Evolutionary conservation across 345 rosid species (phyloP).

Genomic region (Melastoma malabathricum): DNA sequence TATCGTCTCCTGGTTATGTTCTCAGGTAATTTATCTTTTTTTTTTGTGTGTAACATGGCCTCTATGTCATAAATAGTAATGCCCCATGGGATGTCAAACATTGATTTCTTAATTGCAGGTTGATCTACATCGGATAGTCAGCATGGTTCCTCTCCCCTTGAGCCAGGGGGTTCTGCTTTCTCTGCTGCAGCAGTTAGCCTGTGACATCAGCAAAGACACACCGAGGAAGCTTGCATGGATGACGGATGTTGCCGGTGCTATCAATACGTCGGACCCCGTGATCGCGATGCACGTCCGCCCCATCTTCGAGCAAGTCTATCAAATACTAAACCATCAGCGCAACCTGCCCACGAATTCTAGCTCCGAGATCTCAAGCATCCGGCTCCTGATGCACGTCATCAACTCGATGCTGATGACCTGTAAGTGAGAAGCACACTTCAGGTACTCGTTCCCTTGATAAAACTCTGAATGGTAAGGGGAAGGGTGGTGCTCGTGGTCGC

Average conservation of each 20-base stretch:
- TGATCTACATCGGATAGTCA: constrained; percentile 42
- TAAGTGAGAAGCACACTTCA: constrained; percentile 22
- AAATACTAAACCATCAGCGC: constrained; percentile 40
- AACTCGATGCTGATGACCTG: constrained; percentile 47
- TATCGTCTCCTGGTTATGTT: constrained; percentile 78
- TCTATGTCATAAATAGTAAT: background rate
- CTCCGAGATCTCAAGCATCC: constrained; percentile 33
- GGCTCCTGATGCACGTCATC: constrained; percentile 59
- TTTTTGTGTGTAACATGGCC: background rate
- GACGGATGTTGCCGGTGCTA: constrained; percentile 64
- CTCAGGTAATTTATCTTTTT: constrained; percentile 35
- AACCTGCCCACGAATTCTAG: constrained; percentile 29
- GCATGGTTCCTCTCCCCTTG: constrained; percentile 45
- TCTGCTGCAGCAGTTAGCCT: constrained; percentile 75
- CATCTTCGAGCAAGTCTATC: constrained; percentile 66
- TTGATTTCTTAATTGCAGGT: constrained; percentile 26
- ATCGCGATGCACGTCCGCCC: constrained; percentile 45
- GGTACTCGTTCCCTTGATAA: background rate
- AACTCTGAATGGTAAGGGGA: background rate
- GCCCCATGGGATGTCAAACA: background rate
- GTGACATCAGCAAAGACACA: constrained; percentile 54
- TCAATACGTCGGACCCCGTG: constrained; percentile 63
- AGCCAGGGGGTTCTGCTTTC: constrained; percentile 86
- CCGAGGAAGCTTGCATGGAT: constrained; percentile 61
- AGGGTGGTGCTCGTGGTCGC: background rate